phyloP scores from a whole-genome alignment of 1,139 yeast genomes.

The Blastobotrys elegans region DNA sequence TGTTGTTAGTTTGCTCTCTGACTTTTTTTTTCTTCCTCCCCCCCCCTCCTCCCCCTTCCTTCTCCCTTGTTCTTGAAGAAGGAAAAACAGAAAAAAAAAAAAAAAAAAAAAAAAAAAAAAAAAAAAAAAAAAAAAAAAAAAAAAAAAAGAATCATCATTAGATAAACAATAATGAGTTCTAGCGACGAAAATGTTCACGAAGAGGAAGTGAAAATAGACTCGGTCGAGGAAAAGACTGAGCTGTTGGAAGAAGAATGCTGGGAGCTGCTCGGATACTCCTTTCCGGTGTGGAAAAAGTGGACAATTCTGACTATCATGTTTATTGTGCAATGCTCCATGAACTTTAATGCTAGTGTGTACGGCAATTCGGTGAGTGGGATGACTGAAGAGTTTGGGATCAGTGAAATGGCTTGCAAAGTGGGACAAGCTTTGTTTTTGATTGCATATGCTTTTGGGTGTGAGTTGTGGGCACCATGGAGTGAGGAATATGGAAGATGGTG shows the following conservation, averaged over 20 bases:
- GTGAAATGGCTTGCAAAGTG: slow-evolving; percentile 34
- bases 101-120: too few species aligned
- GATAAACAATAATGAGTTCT: background rate
- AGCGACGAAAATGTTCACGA: background rate
- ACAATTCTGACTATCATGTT: slow-evolving; percentile 35
- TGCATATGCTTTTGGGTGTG: slow-evolving; percentile 40
- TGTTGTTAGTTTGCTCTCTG: too few species aligned
- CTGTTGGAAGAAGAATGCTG: slow-evolving; percentile 37
- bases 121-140: too few species aligned
- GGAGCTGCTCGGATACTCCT: slow-evolving; percentile 35
- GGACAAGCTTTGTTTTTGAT: slow-evolving; percentile 38
- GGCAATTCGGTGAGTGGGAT: slow-evolving; percentile 33
- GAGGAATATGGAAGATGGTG: slow-evolving; percentile 41
- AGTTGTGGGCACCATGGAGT: slow-evolving; percentile 42
- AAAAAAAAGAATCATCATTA: too few species aligned
- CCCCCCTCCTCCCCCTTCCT: too few species aligned
- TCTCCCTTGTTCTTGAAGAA: too few species aligned
- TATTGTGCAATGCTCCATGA: slow-evolving; percentile 40
- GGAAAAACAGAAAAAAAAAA: too few species aligned
- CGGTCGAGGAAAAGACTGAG: slow-evolving; percentile 1
- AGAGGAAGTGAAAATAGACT: background rate
- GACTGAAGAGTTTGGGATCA: slow-evolving; percentile 32
- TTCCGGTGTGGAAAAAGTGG: slow-evolving; percentile 36
- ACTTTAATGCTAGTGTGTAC: slow-evolving; percentile 38
- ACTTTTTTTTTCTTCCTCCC: too few species aligned